Conservation (phyloP, 1,284 basidiomycete species). For the Laetiporus sulphureus region DNA sequence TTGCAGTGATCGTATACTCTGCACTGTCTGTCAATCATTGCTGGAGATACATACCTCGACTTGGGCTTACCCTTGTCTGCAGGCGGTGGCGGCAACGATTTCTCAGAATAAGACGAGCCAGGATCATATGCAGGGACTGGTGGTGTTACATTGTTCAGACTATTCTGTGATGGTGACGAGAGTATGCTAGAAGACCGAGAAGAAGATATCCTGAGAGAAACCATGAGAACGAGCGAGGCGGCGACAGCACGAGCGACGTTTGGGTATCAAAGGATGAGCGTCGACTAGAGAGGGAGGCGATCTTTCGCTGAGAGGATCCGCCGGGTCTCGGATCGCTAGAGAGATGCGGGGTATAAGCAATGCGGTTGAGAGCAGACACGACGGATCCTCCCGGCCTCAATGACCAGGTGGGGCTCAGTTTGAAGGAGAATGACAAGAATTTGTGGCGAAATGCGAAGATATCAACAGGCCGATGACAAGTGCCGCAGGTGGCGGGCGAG, state of each 20-base stretch:
- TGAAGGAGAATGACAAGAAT: too few species aligned
- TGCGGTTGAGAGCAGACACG: slow-evolving; percentile 37
- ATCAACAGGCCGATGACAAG: neutral
- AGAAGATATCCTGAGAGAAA: slow-evolving; percentile 33
- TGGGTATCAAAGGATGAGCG: slow-evolving; percentile 11
- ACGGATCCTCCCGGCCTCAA: slow-evolving; percentile 37
- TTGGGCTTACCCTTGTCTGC: slow-evolving; percentile 46
- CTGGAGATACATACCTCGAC: slow-evolving; percentile 5
- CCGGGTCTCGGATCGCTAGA: slow-evolving; percentile 40
- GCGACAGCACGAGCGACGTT: slow-evolving; percentile 21
- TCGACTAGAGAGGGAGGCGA: slow-evolving; percentile 11
- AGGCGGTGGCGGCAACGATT: too few species aligned
- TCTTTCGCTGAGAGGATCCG: slow-evolving; percentile 41
- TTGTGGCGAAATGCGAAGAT: neutral
- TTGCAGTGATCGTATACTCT: slow-evolving; percentile 64
- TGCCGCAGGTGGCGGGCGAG: neutral
- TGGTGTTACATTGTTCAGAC: slow-evolving; percentile 27
- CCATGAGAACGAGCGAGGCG: slow-evolving; percentile 33
- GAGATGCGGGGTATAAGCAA: slow-evolving; percentile 34
- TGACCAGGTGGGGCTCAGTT: slow-evolving; percentile 7
- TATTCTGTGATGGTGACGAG: slow-evolving; percentile 25
- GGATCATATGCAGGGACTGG: slow-evolving; percentile 32
- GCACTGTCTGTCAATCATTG: slow-evolving; percentile 29
- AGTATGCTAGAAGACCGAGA: slow-evolving; percentile 32
- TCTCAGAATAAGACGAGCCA: slow-evolving; percentile 40